Evolutionary conservation across 306 rosid genomes (phyloP).

Genomic region (Nissolia schottii): DNA sequence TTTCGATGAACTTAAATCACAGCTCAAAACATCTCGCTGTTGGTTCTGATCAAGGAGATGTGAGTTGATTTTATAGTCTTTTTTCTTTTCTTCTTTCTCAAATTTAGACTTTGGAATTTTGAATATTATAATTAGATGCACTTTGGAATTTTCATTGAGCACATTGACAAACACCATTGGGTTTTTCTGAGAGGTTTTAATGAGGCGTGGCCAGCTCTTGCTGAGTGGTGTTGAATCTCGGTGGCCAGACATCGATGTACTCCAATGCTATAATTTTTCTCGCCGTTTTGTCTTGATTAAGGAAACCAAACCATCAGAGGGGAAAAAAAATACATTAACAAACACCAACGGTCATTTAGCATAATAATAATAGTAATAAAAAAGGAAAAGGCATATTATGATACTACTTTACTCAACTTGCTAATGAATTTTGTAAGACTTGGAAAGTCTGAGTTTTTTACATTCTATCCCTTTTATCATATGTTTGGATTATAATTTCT

Average conservation of each 20-base stretch:
- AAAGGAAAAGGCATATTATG: background rate
- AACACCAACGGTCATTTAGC: background rate
- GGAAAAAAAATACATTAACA: background rate
- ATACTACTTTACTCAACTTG: background rate
- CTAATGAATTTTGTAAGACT: background rate
- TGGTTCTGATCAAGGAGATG: slow-evolving; percentile 90
- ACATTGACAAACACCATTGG: too few species aligned
- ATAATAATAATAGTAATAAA: background rate
- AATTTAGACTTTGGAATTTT: too few species aligned
- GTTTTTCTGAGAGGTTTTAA: too few species aligned
- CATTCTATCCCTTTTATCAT: background rate
- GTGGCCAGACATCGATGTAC: too few species aligned
- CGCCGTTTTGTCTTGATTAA: too few species aligned
- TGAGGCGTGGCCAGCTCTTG: too few species aligned
- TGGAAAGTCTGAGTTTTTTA: background rate
- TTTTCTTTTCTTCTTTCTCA: background rate
- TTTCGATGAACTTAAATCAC: slow-evolving; percentile 45
- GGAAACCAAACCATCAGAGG: too few species aligned
- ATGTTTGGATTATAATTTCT: background rate
- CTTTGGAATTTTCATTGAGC: background rate
- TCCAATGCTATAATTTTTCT: too few species aligned
- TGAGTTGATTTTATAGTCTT: slow-evolving; percentile 36
- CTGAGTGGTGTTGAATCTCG: too few species aligned
- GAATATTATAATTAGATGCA: background rate
- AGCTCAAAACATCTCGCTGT: slow-evolving; percentile 63